Evolutionary conservation across 176 grass and related monocot genomes (phyloP).

Genomic region (bread wheat (Triticum aestivum)): IWGSC_CS_RefSeq_v2.1 NC_057797.1:31917990-31918489

Average conservation of each 20-base stretch:
- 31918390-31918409: conserved; percentile 84
- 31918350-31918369: conserved; percentile 42
- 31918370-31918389: conserved; percentile 86
- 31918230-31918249: no score
- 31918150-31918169: conserved; percentile 3
- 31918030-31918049: conserved; percentile 78
- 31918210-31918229: conserved; percentile 1
- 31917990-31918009: conserved; percentile 58
- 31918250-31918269: no score
- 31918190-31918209: background rate
- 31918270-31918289: no score
- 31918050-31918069: conserved; percentile 9
- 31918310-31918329: background rate
- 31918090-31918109: conserved; percentile 44
- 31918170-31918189: background rate
- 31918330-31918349: background rate
- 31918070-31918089: conserved; percentile 12
- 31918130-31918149: conserved; percentile 81
- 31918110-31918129: conserved; percentile 89
- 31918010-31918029: conserved; percentile 62
- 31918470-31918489: conserved; percentile 76
- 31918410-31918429: conserved; percentile 73
- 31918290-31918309: no score
- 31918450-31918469: conserved; percentile 74
- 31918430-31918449: conserved; percentile 78